phyloP scores from a whole-genome alignment of 352 stramenopile species.

The Poterioochromonas sp. region DNA sequence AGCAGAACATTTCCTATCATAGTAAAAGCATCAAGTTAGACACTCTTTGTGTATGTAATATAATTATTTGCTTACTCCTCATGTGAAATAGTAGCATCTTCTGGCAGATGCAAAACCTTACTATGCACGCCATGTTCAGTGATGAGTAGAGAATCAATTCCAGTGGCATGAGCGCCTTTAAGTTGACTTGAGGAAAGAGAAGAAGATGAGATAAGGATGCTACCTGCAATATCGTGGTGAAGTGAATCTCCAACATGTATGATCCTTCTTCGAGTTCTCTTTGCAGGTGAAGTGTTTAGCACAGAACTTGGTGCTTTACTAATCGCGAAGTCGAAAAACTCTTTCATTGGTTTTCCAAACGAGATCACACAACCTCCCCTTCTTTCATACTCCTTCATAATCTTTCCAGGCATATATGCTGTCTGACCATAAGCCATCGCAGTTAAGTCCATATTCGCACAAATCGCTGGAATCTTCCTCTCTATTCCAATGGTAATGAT shows the following conservation, averaged over 20 bases:
- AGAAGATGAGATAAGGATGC: not conserved
- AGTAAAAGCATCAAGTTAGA: too few species aligned
- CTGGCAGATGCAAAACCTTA: not conserved
- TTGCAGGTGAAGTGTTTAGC: not conserved
- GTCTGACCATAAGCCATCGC: not conserved
- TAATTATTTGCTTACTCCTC: too few species aligned
- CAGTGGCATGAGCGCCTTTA: not conserved
- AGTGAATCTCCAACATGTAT: constrained; percentile 7
- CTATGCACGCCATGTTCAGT: not conserved
- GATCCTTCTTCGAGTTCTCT: not conserved
- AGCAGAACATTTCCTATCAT: too few species aligned
- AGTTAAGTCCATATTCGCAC: not conserved
- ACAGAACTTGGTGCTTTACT: not conserved
- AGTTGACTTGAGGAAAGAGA: not conserved
- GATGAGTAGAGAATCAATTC: not conserved
- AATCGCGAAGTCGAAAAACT: not conserved
- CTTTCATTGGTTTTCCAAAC: constrained; percentile 42
- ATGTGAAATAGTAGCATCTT: too few species aligned
- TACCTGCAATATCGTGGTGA: not conserved
- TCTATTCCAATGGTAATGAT: not conserved
- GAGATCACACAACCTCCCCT: constrained; percentile 39
- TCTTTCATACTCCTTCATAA: constrained; percentile 35
- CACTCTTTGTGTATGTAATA: too few species aligned
- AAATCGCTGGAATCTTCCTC: not conserved
- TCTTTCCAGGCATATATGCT: constrained; percentile 39